A percentile compares a stretch with the other conserved stretches of the same genome.
These are phyloP conservation scores for Lachancea sp. DNA, from an alignment of 805 yeast genomes.

Conservation along the genomic window DNA sequence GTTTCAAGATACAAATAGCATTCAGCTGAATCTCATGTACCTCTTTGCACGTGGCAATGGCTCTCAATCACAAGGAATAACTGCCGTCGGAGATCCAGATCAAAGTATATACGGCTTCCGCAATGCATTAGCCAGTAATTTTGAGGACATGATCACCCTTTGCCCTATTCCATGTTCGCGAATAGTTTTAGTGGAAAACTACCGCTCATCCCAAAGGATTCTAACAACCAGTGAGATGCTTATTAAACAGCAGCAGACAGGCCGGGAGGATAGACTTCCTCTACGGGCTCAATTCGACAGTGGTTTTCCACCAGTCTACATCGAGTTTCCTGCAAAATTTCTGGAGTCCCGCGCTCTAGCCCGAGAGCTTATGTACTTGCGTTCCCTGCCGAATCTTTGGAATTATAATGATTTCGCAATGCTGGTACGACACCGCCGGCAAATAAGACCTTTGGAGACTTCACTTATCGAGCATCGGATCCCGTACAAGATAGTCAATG, in stretches of 20 bases:
- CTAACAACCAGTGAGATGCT: constrained; percentile 56
- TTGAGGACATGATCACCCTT: constrained; percentile 45
- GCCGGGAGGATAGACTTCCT: constrained; percentile 35
- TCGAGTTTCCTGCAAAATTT: constrained; percentile 36
- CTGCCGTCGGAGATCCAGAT: constrained; percentile 95
- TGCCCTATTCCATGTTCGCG: constrained; percentile 32
- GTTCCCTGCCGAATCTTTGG: constrained; percentile 41
- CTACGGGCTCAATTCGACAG: constrained; percentile 42
- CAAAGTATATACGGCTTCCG: constrained; percentile 90
- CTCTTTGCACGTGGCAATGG: constrained; percentile 40
- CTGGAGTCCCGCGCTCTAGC: constrained; percentile 57
- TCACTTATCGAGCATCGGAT: constrained; percentile 49
- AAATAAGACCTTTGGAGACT: constrained; percentile 57
- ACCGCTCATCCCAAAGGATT: constrained; percentile 70
- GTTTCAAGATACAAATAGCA: constrained; percentile 82
- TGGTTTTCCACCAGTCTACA: constrained; percentile 44
- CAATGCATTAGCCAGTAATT: constrained; percentile 67
- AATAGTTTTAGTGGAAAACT: constrained; percentile 58
- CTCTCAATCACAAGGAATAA: constrained; percentile 46
- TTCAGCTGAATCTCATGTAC: constrained; percentile 67
- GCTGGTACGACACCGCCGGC: constrained; percentile 57
- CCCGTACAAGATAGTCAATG: constrained; percentile 65
- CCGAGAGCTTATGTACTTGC: constrained; percentile 45
- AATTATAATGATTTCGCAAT: constrained; percentile 61
- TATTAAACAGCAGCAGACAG: constrained; percentile 50